phyloP scores from a whole-genome alignment of 1,284 basidiomycete species.

The Microbotryomycetes sp. region DNA sequence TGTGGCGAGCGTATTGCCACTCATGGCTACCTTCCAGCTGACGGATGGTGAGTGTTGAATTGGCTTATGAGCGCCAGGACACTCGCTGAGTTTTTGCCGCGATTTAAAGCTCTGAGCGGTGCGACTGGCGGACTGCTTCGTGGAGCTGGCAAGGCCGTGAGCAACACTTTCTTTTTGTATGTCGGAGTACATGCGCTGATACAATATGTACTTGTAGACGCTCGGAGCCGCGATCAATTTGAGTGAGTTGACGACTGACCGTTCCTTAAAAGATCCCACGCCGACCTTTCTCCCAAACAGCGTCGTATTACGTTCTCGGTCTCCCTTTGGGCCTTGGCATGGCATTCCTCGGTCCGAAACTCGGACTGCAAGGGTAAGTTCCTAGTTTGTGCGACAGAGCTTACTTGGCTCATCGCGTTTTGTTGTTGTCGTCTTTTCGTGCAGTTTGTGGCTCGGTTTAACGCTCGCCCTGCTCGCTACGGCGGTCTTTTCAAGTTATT shows the following conservation, averaged over 20 bases:
- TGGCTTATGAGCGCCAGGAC: too few species aligned
- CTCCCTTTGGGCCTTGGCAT: conserved; percentile 39
- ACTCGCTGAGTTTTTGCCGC: not conserved
- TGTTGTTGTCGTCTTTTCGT: not conserved
- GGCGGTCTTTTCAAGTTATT: conserved; percentile 31
- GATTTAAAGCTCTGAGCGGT: conserved; percentile 33
- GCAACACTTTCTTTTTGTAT: not conserved
- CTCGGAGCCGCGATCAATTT: conserved; percentile 23
- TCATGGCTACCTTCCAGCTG: conserved; percentile 42
- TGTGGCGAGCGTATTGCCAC: conserved; percentile 40
- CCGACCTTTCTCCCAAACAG: not conserved
- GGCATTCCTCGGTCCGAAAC: conserved; percentile 36
- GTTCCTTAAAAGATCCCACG: not conserved
- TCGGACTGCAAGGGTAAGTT: conserved; percentile 32
- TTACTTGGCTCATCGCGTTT: not conserved
- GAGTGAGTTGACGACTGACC: not conserved
- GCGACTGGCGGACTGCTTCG: conserved; percentile 41
- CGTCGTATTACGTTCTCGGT: conserved; percentile 38
- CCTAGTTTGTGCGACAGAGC: not conserved
- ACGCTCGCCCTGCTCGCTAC: conserved; percentile 39
- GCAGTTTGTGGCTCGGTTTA: conserved; percentile 40
- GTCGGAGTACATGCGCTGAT: conserved; percentile 2
- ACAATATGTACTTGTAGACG: not conserved
- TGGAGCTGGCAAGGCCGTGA: conserved; percentile 37
- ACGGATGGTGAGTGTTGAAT: conserved; percentile 33